Evolutionary conservation across 768 basidiomycete genomes (phyloP).

Genomic region (Mycena sanguinolenta): DNA sequence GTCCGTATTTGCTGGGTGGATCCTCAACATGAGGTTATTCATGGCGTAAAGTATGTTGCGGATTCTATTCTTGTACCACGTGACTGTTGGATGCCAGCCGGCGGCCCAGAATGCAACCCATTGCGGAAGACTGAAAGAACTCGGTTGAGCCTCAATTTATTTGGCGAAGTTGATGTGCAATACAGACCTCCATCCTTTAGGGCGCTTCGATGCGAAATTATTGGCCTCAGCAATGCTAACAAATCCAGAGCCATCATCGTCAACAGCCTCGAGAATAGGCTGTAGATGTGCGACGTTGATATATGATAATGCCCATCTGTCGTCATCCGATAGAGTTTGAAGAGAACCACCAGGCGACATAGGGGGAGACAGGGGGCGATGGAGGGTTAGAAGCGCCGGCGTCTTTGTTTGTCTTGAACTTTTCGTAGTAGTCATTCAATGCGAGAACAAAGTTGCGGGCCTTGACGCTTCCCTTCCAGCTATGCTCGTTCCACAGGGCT

Average conservation of each 20-base stretch:
- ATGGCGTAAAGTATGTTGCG: constrained; percentile 32
- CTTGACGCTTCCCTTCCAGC: constrained; percentile 55
- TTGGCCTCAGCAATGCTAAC: constrained; percentile 47
- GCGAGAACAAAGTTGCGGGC: constrained; percentile 51
- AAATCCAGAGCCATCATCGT: constrained; percentile 46
- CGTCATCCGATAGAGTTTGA: constrained; percentile 6
- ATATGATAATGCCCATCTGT: constrained; percentile 43
- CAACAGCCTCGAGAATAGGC: constrained; percentile 45
- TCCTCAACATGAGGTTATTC: constrained; percentile 9
- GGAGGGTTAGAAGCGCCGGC: constrained; percentile 20
- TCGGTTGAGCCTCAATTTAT: not conserved
- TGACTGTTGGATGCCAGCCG: constrained; percentile 39
- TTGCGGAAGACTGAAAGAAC: constrained; percentile 42
- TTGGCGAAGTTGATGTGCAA: not conserved
- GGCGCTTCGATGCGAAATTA: constrained; percentile 37
- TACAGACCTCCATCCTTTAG: constrained; percentile 39
- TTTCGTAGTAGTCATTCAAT: constrained; percentile 36
- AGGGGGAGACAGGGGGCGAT: constrained; percentile 7
- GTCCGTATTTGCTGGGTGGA: constrained; percentile 28
- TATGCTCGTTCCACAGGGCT: constrained; percentile 56
- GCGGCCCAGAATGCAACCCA: constrained; percentile 49
- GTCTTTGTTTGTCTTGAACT: constrained; percentile 10
- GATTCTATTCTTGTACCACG: constrained; percentile 39
- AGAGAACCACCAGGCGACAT: not conserved
- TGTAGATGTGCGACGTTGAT: constrained; percentile 43